Evolutionary conservation across 345 rosid species (phyloP).

Genomic region (Lenwebbia sp.): DNA sequence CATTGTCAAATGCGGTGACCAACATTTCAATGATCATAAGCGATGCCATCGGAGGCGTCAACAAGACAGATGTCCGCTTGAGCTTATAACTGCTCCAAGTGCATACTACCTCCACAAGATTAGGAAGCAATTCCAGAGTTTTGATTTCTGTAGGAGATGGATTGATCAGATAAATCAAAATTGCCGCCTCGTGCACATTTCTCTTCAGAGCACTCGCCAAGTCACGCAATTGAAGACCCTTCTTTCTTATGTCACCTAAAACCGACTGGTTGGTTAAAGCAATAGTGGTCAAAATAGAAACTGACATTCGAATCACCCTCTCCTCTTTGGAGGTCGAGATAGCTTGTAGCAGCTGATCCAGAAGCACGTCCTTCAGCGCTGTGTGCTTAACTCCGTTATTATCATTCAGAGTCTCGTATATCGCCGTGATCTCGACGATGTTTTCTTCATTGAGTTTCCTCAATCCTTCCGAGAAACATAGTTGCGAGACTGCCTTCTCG

Average conservation of each 20-base stretch:
- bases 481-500: slow-evolving; percentile 43
- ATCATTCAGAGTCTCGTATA: slow-evolving; percentile 50
- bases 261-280: slow-evolving; percentile 43
- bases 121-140: slow-evolving; percentile 74
- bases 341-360: slow-evolving; percentile 59
- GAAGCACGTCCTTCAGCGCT: slow-evolving; percentile 58
- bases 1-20: slow-evolving; percentile 70
- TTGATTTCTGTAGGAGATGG: slow-evolving; percentile 80
- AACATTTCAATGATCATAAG: slow-evolving; percentile 81
- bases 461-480: slow-evolving; percentile 38
- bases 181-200: slow-evolving; percentile 81
- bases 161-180: slow-evolving; percentile 59
- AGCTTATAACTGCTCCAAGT: slow-evolving; percentile 21
- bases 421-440: slow-evolving; percentile 46
- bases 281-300: slow-evolving; percentile 54
- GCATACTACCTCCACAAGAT: slow-evolving; percentile 64
- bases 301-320: slow-evolving; percentile 50
- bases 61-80: slow-evolving; percentile 19
- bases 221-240: slow-evolving; percentile 48
- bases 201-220: slow-evolving; percentile 60
- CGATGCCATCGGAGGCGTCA: slow-evolving; percentile 81
- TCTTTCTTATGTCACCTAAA: slow-evolving; percentile 56
- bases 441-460: slow-evolving; percentile 43
- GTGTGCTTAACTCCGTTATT: slow-evolving; percentile 51
- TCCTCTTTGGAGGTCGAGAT: slow-evolving; percentile 71